phyloP scores from a whole-genome alignment of 257 asterid species.

The Solanum arcanum region DNA sequence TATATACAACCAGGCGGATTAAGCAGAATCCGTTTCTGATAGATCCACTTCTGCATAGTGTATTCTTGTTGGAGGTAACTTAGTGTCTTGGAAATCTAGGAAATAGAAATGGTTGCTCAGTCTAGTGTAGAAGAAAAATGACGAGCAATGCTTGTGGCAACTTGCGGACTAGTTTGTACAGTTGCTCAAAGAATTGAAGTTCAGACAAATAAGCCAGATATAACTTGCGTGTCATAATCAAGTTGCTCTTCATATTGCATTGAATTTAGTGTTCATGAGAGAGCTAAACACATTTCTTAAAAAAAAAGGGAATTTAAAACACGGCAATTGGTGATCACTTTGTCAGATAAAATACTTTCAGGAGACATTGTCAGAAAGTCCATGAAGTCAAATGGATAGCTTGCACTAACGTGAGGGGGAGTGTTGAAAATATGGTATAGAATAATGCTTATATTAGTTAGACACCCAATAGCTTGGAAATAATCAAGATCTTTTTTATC shows the following conservation, averaged over 20 bases:
- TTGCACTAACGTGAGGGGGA: neutral
- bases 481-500: neutral
- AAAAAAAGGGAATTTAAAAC: neutral
- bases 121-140: neutral
- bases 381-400: neutral
- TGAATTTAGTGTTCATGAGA: neutral
- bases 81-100: neutral
- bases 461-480: neutral
- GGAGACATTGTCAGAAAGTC: neutral
- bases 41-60: neutral
- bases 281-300: neutral
- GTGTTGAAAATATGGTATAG: neutral
- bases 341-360: neutral
- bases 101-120: neutral
- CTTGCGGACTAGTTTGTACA: neutral
- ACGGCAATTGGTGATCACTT: neutral
- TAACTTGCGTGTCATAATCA: neutral
- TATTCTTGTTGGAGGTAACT: neutral
- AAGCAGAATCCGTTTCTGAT: neutral
- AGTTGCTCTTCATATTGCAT: neutral
- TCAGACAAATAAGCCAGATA: neutral
- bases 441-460: neutral
- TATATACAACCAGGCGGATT: neutral
- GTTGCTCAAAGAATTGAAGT: neutral
- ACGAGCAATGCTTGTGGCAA: neutral